Percentiles rank a stretch among this genome's conserved stretches.
Conservation (phyloP, 2,329 filamentous ascomycete species). For the Aspergillus quadrilineatus region DNA sequence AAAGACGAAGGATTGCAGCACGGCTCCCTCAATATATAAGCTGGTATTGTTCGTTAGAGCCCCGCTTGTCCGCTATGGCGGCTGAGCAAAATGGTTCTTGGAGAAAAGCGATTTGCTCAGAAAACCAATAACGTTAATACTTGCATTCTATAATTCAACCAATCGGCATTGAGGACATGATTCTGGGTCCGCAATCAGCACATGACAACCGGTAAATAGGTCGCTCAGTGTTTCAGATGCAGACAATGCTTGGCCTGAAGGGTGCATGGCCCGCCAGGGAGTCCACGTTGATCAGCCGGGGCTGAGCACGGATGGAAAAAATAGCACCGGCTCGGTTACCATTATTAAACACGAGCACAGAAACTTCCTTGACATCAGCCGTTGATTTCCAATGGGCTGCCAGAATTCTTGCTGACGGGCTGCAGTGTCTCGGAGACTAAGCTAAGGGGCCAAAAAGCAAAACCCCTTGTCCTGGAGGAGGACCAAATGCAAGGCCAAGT, state of each 20-base stretch:
- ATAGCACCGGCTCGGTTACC: conserved; percentile 1
- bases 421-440: conserved; percentile 7
- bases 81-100: conserved; percentile 10
- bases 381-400: neutral
- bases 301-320: conserved; percentile 13
- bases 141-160: neutral
- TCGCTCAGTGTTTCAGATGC: conserved; percentile 12
- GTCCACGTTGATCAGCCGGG: conserved; percentile 8
- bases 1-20: neutral
- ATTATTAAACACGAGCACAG: conserved; percentile 6
- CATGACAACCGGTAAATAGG: conserved; percentile 3
- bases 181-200: neutral
- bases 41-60: conserved; percentile 4
- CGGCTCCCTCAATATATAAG: neutral
- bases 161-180: conserved; percentile 9
- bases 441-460: conserved; percentile 10
- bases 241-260: conserved; percentile 8
- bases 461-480: neutral
- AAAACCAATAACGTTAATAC: neutral
- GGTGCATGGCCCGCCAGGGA: conserved; percentile 2
- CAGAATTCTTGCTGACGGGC: conserved; percentile 6
- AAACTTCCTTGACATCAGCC: neutral
- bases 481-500: neutral
- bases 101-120: conserved; percentile 2
- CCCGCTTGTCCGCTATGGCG: conserved; percentile 7